phyloP scores from a whole-genome alignment of 2,329 filamentous ascomycete genomes.

The Colletotrichum tropicale region DNA sequence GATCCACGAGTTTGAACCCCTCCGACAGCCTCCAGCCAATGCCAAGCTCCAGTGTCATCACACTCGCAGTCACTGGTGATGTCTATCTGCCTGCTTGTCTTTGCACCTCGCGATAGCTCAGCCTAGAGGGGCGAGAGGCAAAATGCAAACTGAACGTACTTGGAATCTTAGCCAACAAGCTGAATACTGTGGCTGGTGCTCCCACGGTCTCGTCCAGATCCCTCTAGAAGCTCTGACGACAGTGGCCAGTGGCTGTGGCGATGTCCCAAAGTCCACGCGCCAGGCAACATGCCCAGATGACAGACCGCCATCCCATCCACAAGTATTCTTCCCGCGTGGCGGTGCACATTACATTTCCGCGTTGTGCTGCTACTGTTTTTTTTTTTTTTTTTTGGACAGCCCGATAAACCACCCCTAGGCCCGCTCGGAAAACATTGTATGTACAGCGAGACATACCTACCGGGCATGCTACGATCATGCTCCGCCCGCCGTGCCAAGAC shows the following conservation, averaged over 20 bases:
- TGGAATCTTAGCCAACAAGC: not conserved
- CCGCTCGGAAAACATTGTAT: not conserved
- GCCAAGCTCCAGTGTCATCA: not conserved
- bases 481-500: slow-evolving; percentile 4
- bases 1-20: slow-evolving; percentile 1
- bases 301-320: not conserved
- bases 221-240: not conserved
- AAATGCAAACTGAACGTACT: not conserved
- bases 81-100: not conserved
- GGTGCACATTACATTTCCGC: not conserved
- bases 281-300: not conserved
- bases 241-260: not conserved
- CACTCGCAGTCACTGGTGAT: not conserved
- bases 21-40: not conserved
- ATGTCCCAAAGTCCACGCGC: not conserved
- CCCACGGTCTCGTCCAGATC: not conserved
- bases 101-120: not conserved
- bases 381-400: not conserved
- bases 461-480: not conserved
- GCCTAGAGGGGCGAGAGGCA: not conserved
- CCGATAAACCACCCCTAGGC: not conserved
- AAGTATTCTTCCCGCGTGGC: not conserved
- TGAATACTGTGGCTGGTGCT: not conserved
- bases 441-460: not conserved
- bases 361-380: not conserved